These are phyloP conservation scores for Pythium myriotylum DNA, from an alignment of 352 stramenopile species.

Conservation along the genomic window DNA sequence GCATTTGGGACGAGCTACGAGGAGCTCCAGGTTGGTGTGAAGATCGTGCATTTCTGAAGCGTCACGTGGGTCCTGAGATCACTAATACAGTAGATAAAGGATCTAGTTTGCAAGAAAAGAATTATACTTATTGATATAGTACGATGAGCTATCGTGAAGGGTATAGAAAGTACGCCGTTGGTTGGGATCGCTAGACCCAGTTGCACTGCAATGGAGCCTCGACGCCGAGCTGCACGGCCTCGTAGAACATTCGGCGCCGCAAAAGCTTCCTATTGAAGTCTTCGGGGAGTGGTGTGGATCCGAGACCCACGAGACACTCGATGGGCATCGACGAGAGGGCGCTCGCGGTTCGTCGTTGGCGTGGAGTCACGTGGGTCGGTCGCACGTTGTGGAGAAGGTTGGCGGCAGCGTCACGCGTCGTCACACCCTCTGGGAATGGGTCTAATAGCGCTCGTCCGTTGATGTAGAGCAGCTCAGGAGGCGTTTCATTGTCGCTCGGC, in stretches of 20 bases:
- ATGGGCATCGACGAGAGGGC: background rate
- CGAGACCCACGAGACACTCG: slow-evolving; percentile 1
- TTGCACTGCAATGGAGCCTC: too few species aligned
- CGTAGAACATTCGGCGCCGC: background rate
- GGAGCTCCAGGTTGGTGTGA: too few species aligned
- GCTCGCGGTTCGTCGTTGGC: slow-evolving; percentile 20
- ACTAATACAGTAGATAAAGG: too few species aligned
- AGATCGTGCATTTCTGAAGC: too few species aligned
- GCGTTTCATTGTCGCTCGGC: slow-evolving; percentile 18
- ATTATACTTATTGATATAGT: too few species aligned
- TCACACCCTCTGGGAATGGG: slow-evolving; percentile 39
- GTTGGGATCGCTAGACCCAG: too few species aligned
- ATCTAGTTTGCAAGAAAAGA: too few species aligned
- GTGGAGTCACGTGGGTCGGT: slow-evolving; percentile 56
- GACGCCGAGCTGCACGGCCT: too few species aligned
- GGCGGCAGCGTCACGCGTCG: background rate
- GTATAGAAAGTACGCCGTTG: too few species aligned
- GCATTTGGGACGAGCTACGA: too few species aligned
- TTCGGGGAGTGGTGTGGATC: background rate
- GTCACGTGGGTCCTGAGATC: too few species aligned
- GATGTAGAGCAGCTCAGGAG: slow-evolving; percentile 49
- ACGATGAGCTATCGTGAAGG: too few species aligned
- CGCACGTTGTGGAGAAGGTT: slow-evolving; percentile 51
- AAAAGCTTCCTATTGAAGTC: slow-evolving; percentile 26
- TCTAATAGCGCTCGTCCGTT: slow-evolving; percentile 60